Base-by-base conservation (phyloP, 371 early-diverging fungal species). In the Syncephalastrum sp. region DNA sequence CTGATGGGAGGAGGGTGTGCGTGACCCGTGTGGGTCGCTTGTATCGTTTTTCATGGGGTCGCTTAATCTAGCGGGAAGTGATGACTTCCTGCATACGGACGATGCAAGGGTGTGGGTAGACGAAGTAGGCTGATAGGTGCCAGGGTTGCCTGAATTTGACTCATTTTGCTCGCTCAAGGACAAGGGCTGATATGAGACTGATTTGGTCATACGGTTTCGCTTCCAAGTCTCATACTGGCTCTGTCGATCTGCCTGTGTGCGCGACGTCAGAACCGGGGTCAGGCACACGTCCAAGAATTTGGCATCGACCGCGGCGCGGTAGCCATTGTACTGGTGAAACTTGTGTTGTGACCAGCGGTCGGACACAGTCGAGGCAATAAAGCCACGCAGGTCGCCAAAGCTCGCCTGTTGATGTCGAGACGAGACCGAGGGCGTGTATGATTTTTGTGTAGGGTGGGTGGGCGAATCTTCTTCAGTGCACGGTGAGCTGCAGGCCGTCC, bases 211-310 rank as follows among this genome's bases (percentile, higher is more conserved):
- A 24, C 61, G 57, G 14, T 56, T 57, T 19, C 68, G 54, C 27
- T 60, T 57, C 59, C 60, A 53, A 29, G 49, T 54, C 27, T 68
- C 63, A 25, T 43, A 55, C 1, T 57, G 57, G 17, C 63, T 57
- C 43, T 47, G 47, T 4, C 60, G 33, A 21, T 68, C 64, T 3
- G 61, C 53, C 43, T 63, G 61, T 15, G 68, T 50, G 16, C 68
- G 54, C 15, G 64, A 64, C 0, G 64, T 60, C 23, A 68, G 43
- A 25, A 68, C 59, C 16, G 64, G 64, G 2, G 64, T 64, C 5
- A 61, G 57, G 24, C 59, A 64, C 10, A 68, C 64, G 38, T 68
- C 68, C 17, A 64, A 58, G 59, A 68, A 61, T 44, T 68, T 68
- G 42, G 47, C 53, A 43, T 68, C 68, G 7, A 68, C 51, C n/a